These are phyloP conservation scores for Metahyphopichia silvanorum DNA, from an alignment of 805 yeast genomes.

Conservation along the genomic window DNA sequence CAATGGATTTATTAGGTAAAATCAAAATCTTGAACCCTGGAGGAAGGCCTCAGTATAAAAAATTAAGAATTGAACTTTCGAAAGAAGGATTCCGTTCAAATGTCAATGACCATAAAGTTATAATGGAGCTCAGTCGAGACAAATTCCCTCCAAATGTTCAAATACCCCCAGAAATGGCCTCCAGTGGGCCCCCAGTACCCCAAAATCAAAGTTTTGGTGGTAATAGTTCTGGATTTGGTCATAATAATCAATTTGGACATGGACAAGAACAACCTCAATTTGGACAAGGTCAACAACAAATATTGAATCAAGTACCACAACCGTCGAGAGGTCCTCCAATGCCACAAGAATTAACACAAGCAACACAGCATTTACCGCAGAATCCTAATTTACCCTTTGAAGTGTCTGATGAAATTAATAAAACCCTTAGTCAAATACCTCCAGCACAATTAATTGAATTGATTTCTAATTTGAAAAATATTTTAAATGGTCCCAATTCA, in stretches of 20 bases:
- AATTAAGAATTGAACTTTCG: conserved; percentile 54
- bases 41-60: conserved; percentile 27
- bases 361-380: conserved; percentile 55
- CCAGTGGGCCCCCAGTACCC: conserved; percentile 2
- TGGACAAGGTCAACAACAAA: conserved; percentile 2
- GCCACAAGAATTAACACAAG: conserved; percentile 50
- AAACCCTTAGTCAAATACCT: conserved; percentile 59
- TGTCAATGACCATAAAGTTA: conserved; percentile 36
- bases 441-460: conserved; percentile 71
- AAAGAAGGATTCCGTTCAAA: conserved; percentile 51
- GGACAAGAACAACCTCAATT: no score
- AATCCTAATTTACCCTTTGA: conserved; percentile 43
- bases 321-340: conserved; percentile 15
- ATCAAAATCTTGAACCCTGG: conserved; percentile 37
- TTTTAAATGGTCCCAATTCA: conserved; percentile 50
- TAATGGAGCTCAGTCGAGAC: conserved; percentile 42
- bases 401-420: conserved; percentile 56
- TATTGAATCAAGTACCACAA: background rate
- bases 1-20: conserved; percentile 41
- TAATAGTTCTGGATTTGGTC: no score
- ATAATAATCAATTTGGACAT: no score
- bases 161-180: conserved; percentile 47
- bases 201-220: conserved; percentile 2
- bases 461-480: conserved; percentile 60
- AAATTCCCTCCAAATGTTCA: conserved; percentile 55